These are phyloP conservation scores for Penicillium sp. DNA, from an alignment of 2,329 filamentous ascomycete species.

Conservation along the genomic window DNA sequence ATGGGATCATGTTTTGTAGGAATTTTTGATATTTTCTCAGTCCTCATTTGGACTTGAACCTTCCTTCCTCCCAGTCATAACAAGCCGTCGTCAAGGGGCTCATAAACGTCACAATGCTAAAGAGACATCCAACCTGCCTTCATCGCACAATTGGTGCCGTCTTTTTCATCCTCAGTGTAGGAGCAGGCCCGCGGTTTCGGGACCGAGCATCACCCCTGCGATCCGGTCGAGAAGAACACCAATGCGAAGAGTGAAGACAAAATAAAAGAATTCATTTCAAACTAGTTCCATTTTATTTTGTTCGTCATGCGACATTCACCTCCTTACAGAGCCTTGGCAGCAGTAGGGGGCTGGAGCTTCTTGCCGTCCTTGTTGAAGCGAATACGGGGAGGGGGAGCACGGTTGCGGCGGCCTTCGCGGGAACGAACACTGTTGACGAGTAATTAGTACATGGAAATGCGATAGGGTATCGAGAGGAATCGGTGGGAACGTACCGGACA, in stretches of 20 bases:
- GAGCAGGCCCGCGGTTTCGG: conserved; percentile 6
- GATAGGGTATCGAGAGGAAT: not conserved
- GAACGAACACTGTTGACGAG: conserved; percentile 77
- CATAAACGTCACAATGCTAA: conserved; percentile 11
- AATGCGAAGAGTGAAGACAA: conserved; percentile 31
- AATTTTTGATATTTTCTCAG: conserved; percentile 25
- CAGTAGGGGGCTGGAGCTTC: conserved; percentile 91
- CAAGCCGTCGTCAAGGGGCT: conserved; percentile 18
- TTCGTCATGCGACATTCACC: conserved; percentile 27
- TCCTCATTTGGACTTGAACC: conserved; percentile 12
- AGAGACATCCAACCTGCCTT: conserved; percentile 8
- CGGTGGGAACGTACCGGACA: conserved; percentile 76
- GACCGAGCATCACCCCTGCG: conserved; percentile 13
- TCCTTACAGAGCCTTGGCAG: conserved; percentile 59
- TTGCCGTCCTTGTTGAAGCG: conserved; percentile 99
- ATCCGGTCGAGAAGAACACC: conserved; percentile 27
- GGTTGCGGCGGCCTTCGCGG: conserved; percentile 94
- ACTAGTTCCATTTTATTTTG: conserved; percentile 38
- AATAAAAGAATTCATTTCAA: conserved; percentile 39
- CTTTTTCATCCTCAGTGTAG: conserved; percentile 17
- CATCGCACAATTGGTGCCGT: conserved; percentile 14
- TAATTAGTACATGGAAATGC: conserved; percentile 7
- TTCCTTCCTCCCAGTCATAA: conserved; percentile 21
- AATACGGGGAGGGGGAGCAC: conserved; percentile 93
- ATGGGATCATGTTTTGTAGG: conserved; percentile 12